These are phyloP conservation scores for Zygoascus bituminiphila DNA, from an alignment of 805 yeast species.

Conservation along the genomic window DNA sequence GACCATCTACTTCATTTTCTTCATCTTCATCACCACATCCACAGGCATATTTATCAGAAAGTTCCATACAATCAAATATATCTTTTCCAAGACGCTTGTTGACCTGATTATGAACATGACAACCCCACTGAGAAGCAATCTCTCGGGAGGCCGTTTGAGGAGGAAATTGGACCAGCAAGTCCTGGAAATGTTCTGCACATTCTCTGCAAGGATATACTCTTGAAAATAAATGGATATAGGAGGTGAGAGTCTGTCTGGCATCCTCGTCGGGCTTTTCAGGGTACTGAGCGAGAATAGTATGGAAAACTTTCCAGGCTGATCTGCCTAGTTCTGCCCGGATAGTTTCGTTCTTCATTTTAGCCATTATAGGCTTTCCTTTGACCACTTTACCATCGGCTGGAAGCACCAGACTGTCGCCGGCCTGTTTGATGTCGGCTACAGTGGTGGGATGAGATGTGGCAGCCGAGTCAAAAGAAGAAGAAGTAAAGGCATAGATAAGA, in stretches of 20 bases:
- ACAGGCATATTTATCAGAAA: slow-evolving; percentile 88
- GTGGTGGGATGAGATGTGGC: background rate
- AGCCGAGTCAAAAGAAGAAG: background rate
- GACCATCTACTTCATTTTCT: slow-evolving; percentile 42
- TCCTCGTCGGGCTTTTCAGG: slow-evolving; percentile 69
- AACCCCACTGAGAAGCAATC: slow-evolving; percentile 93
- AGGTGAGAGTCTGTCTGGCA: slow-evolving; percentile 54
- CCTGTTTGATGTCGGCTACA: slow-evolving; percentile 3
- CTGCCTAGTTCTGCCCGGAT: slow-evolving; percentile 75
- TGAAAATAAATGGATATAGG: slow-evolving; percentile 67
- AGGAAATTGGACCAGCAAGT: slow-evolving; percentile 61
- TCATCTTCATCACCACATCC: slow-evolving; percentile 83
- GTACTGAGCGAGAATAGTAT: slow-evolving; percentile 84
- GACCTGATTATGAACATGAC: slow-evolving; percentile 82
- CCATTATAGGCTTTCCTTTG: slow-evolving; percentile 62
- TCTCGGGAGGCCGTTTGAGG: slow-evolving; percentile 74
- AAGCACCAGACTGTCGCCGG: background rate
- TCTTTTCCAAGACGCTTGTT: slow-evolving; percentile 63
- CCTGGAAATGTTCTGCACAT: slow-evolving; percentile 85
- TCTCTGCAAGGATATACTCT: slow-evolving; percentile 78
- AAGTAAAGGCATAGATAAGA: background rate
- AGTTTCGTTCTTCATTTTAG: slow-evolving; percentile 83
- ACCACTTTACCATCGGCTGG: background rate
- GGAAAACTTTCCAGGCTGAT: slow-evolving; percentile 87
- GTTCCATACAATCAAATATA: slow-evolving; percentile 74